A percentile compares a stretch with the other conserved stretches of the same genome.
phyloP scores from a whole-genome alignment of 139 green algal species.

The Pedinophyceae sp. region DNA sequence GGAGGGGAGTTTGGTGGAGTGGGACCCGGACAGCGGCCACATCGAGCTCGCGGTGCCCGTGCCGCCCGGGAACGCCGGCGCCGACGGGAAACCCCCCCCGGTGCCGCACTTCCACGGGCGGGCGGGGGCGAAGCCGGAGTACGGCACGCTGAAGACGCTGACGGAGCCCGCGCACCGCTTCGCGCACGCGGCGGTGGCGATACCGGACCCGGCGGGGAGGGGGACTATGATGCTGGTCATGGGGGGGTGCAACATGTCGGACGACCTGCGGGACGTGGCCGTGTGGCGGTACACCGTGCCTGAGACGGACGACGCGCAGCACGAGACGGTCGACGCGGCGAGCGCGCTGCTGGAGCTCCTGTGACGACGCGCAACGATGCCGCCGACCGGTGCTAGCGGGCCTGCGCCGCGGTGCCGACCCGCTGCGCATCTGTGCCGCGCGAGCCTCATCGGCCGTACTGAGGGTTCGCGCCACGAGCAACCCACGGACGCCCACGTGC shows the following conservation, averaged over 20 bases:
- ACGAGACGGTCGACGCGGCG: not conserved
- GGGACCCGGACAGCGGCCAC: not conserved
- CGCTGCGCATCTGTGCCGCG: no score
- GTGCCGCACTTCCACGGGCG: no score
- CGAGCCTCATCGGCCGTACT: no score
- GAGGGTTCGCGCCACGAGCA: no score
- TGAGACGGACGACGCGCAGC: not conserved
- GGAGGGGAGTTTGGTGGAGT: not conserved
- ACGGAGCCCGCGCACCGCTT: not conserved
- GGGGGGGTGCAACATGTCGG: not conserved
- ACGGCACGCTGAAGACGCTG: not conserved
- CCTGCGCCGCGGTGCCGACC: no score
- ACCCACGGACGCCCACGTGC: no score
- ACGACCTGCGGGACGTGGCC: not conserved
- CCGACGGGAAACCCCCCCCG: no score
- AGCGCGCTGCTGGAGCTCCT: not conserved
- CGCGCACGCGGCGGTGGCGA: not conserved
- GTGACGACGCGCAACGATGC: no score
- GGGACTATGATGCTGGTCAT: not conserved
- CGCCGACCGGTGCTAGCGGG: no score
- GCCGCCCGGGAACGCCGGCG: no score
- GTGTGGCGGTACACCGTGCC: not conserved
- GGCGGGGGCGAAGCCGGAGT: no score
- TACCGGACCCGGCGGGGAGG: not conserved
- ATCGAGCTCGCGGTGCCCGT: no score